Evolutionary conservation across 208 protist genomes (phyloP).

Genomic region (Trypanosomatidae sp.): DNA sequence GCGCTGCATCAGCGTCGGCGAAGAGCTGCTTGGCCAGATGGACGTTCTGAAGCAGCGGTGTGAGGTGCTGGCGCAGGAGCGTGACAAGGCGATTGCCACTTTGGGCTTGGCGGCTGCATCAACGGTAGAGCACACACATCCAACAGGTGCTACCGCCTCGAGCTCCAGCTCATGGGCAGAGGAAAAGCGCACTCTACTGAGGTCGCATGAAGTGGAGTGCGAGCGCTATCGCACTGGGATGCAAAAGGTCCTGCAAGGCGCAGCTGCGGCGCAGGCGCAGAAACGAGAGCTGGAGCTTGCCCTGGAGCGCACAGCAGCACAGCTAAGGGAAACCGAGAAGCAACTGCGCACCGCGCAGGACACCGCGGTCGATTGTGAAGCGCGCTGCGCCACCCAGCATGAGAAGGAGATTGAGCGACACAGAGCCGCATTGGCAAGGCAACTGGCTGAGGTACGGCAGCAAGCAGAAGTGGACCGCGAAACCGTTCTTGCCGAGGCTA

Average conservation of each 20-base stretch:
- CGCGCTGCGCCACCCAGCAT: conserved; percentile 11
- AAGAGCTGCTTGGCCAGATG: conserved; percentile 71
- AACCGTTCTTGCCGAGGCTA: conserved; percentile 30
- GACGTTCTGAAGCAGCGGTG: conserved; percentile 59
- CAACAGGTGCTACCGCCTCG: background rate
- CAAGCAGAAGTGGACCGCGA: conserved; percentile 28
- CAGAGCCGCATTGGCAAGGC: conserved; percentile 1
- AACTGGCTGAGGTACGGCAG: conserved; percentile 13
- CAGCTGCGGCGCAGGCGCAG: conserved; percentile 10
- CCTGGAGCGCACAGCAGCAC: conserved; percentile 2
- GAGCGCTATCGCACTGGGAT: conserved; percentile 21
- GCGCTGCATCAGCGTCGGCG: conserved; percentile 75
- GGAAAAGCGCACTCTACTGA: conserved; percentile 6
- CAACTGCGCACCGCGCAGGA: conserved; percentile 17
- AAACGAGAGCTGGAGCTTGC: conserved; percentile 15
- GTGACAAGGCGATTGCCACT: conserved; percentile 33
- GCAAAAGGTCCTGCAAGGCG: conserved; percentile 17
- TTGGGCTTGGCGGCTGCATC: conserved; percentile 1
- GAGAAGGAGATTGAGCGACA: conserved; percentile 29
- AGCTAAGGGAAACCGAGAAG: conserved; percentile 17
- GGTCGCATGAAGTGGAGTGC: conserved; percentile 21
- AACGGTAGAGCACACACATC: background rate
- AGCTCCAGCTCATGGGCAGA: conserved; percentile 4
- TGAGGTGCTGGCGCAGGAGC: conserved; percentile 48
- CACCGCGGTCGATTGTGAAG: conserved; percentile 12